These are phyloP conservation scores for Nicotiana rustica DNA, from an alignment of 305 asterid species.

Conservation along the genomic window DNA sequence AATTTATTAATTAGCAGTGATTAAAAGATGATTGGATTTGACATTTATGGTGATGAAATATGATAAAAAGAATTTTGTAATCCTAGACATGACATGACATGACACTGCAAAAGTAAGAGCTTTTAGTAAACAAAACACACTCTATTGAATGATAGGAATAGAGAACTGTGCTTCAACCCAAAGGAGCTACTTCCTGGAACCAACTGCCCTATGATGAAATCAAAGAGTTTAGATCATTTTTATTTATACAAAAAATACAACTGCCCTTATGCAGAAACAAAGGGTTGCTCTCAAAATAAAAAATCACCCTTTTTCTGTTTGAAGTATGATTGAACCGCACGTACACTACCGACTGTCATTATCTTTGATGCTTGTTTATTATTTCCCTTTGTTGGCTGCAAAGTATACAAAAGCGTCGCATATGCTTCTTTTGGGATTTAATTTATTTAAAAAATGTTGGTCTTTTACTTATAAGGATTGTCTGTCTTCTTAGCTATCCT, in stretches of 20 bases:
- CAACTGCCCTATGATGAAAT: conserved; percentile 25
- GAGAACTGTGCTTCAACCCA: not conserved
- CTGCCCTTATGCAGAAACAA: conserved; percentile 30
- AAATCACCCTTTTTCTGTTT: not conserved
- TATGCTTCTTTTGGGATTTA: conserved; percentile 29
- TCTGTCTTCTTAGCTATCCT: conserved; percentile 22
- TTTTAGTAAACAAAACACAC: not conserved
- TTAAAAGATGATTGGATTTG: conserved; percentile 29
- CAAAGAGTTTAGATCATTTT: conserved; percentile 11
- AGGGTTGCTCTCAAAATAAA: conserved; percentile 5
- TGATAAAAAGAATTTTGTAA: not conserved
- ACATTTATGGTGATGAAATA: not conserved
- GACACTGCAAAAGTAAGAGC: not conserved
- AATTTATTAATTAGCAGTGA: not conserved
- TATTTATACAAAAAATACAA: conserved; percentile 11
- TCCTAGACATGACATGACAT: not conserved
- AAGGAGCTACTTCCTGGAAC: not conserved
- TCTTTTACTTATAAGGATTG: conserved; percentile 19
- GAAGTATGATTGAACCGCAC: conserved; percentile 36
- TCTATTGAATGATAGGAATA: not conserved
- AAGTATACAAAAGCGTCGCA: conserved; percentile 27
- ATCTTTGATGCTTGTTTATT: conserved; percentile 33
- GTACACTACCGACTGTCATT: conserved; percentile 35
- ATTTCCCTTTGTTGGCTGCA: conserved; percentile 27
- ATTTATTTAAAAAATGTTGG: not conserved